Base-by-base conservation (phyloP, 345 rosid genomes). In the Toxicodendron radicans region DNA sequence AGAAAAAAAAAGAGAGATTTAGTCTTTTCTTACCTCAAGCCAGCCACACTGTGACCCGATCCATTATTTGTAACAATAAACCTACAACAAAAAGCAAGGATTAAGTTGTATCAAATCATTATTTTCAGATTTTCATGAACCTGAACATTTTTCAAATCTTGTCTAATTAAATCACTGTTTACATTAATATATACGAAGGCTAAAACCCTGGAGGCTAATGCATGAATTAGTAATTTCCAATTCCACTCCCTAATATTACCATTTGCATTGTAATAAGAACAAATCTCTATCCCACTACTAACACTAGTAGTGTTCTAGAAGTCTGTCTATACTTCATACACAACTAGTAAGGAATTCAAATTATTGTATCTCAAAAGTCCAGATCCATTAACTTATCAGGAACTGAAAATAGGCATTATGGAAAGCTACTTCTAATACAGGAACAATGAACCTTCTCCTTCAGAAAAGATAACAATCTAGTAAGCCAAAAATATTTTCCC, bases 61-160 rank as follows among this genome's bases (percentile, higher is more conserved):
- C 92, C 97, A 58, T 89, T 86, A 79, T 95, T 92, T 49, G 97
- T 92, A 57, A 95, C 77, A 54, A 95, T 90, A 83, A 95, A 95
- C 88, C 99, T 95, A 77, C 73, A 80, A 75, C 58, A 75, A 3
- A 70, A 23, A 48, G 16, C 5, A 58, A 48, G 58, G 27, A 41
- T 41, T 17, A 38, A n/a, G n/a, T 38, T n/a, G 17, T 11, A 18
- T 35, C 67, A 71, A 65, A 66, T 56, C 16, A 71, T 21, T 27
- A 58, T 17, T 58, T 59, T 30, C 38, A 60, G 45, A 43, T 13
- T 38, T 17, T 58, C 54, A 58, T 14, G 20, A 57, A 43, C 53
- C 45, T 10, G 23, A 64, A 70, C 10, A 8, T 1, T 21, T 70
- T 57, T 24, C 38, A 12, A 35, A 57, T 57, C 56, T 56, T 62